Base-by-base conservation (phyloP, 2,329 filamentous ascomycete genomes). In the Fusarium clavum region DNA sequence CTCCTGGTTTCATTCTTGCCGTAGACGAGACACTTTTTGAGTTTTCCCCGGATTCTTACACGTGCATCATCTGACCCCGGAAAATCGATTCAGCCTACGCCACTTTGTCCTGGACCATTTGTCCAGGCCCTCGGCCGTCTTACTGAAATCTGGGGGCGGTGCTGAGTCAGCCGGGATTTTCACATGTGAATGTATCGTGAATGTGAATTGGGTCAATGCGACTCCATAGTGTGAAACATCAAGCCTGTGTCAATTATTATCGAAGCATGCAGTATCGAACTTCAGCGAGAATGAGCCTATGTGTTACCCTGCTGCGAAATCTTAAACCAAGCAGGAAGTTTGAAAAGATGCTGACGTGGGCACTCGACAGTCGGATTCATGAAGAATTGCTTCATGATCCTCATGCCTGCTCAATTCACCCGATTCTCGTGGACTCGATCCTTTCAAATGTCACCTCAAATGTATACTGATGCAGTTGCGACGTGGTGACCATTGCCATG, bases 1-100 rank as follows among this genome's bases (percentile, higher is more conserved):
- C 51, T 62, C 46, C 54, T 57, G 45, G 64, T 46, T 64, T 56
- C 29, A 29, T 20, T 27, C 27, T 58, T 58, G 34, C 60, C 61
- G 51, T 25, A 34, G 24, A 29, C 46, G 46, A 57, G 61, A 65
- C 44, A 56, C 24, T 52, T 71, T 71, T 71, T 71, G 60, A 64
- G 58, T 68, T 67, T 70, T 71, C 68, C 68, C 68, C 68, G 29
- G 64, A 71, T 71, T 71, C 60, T 56, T 56, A 56, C 68, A 71
- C 47, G 45, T 71, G 64, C 54, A 71, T 71, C 68, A 71, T 71
- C 55, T 71, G 68, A 71, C 64, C 67, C 67, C 54, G 16, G 53
- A 57, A 56, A 63, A 58, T 38, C 34, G 67, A 46, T 57, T 67
- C 57, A 67, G 61, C 66, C 59, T 69, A 57, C 64, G 68, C 68